A percentile compares a stretch with the other conserved stretches of the same genome.
phyloP scores from a whole-genome alignment of 257 asterid genomes.

The Phtheirospermum japonicum region DNA sequence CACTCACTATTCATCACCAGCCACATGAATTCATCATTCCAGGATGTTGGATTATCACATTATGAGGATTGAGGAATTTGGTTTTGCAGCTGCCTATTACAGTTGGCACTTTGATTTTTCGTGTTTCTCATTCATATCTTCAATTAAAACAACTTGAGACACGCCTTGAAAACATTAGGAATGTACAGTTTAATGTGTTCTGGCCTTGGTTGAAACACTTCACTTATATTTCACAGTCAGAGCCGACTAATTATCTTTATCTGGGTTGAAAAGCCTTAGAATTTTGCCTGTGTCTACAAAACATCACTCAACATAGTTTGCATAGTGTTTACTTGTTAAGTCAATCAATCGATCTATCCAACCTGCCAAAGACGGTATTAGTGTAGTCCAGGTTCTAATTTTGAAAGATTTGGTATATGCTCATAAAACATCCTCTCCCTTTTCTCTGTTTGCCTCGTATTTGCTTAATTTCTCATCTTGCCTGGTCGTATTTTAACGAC shows the following conservation, averaged over 20 bases:
- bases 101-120: background rate
- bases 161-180: background rate
- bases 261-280: background rate
- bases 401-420: constrained; percentile 12
- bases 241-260: too few relatives aligned
- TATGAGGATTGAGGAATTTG: background rate
- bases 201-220: constrained; percentile 1
- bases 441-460: constrained; percentile 14
- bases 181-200: background rate
- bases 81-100: background rate
- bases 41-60: background rate
- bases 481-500: constrained; percentile 1
- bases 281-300: background rate
- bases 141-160: background rate
- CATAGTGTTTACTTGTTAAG: background rate
- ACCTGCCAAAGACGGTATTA: background rate
- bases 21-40: constrained; percentile 6
- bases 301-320: too few relatives aligned
- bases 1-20: background rate
- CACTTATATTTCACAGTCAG: too few relatives aligned
- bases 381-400: background rate
- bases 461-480: constrained; percentile 19
- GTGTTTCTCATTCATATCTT: background rate
- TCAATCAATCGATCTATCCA: background rate
- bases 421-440: constrained; percentile 15